Percentiles rank a stretch among this genome's conserved stretches.
These are phyloP conservation scores for Candida jianshihensis DNA, from an alignment of 805 yeast species.

Conservation along the genomic window DNA sequence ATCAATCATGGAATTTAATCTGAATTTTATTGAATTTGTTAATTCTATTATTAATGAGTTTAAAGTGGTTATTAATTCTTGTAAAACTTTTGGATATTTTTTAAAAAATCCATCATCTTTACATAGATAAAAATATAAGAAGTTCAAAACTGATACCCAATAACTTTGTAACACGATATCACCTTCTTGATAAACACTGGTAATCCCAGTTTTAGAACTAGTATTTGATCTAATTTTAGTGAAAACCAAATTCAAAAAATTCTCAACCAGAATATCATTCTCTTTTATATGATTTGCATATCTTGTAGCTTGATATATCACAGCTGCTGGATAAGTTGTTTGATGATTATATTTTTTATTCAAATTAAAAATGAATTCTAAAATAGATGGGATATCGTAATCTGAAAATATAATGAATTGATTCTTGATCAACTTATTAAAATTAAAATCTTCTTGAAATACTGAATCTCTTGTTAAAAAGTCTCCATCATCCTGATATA, in stretches of 20 bases:
- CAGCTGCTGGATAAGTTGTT: slow-evolving; percentile 55
- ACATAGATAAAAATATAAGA: slow-evolving; percentile 68
- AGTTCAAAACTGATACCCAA: slow-evolving; percentile 80
- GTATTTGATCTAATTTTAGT: slow-evolving; percentile 56
- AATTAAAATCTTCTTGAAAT: slow-evolving; percentile 43
- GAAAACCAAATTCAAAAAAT: slow-evolving; percentile 51
- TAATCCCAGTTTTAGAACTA: slow-evolving; percentile 53
- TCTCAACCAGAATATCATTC: slow-evolving; percentile 49
- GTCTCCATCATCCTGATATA: slow-evolving; percentile 17
- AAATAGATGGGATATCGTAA: slow-evolving; percentile 64
- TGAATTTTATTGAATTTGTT: slow-evolving; percentile 56
- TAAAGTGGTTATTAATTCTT: slow-evolving; percentile 46
- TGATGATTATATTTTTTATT: slow-evolving; percentile 46
- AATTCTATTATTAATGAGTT: slow-evolving; percentile 62
- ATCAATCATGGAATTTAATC: slow-evolving; percentile 51
- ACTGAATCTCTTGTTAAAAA: slow-evolving; percentile 10
- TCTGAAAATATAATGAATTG: slow-evolving; percentile 61
- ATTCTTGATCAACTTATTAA: slow-evolving; percentile 44
- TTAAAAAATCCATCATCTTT: slow-evolving; percentile 56
- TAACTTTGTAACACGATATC: slow-evolving; percentile 72
- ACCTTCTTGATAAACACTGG: slow-evolving; percentile 35
- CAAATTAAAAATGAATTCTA: slow-evolving; percentile 51
- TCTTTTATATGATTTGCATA: slow-evolving; percentile 54
- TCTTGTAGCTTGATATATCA: slow-evolving; percentile 62
- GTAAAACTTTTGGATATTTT: slow-evolving; percentile 50